Evolutionary conservation across 108 stramenopile species (phyloP).

Genomic region (Aureococcus anophagefferens): DNA sequence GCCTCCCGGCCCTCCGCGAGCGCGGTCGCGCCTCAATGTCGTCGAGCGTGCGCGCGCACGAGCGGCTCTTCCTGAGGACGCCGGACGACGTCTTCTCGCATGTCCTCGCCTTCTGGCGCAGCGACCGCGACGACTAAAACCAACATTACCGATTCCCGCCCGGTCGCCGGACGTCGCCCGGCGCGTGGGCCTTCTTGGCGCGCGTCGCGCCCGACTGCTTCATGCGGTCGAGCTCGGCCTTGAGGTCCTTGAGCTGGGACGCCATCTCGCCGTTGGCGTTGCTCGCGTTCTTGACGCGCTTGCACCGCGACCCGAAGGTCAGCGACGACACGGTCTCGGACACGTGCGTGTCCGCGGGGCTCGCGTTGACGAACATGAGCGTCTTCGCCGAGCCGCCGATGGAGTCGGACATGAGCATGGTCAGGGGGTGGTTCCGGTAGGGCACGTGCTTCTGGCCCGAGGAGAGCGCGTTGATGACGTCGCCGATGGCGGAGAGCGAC

Average conservation of each 20-base stretch:
- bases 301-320: slow-evolving; percentile 16
- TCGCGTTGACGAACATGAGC: slow-evolving; percentile 61
- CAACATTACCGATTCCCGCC: no score
- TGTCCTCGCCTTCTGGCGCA: no score
- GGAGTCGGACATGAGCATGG: slow-evolving; percentile 57
- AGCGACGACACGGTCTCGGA: slow-evolving; percentile 36
- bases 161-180: no score
- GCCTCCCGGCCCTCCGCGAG: no score
- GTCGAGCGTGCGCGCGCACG: no score
- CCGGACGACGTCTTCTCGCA: no score
- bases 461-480: slow-evolving; percentile 60
- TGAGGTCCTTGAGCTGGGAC: slow-evolving; percentile 11
- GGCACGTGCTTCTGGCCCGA: slow-evolving; percentile 49
- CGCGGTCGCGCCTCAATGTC: no score
- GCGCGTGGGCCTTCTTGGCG: no score
- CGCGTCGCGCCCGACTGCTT: slow-evolving; percentile 4
- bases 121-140: no score
- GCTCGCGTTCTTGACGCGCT: not conserved
- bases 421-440: slow-evolving; percentile 61
- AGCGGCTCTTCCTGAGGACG: no score
- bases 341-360: slow-evolving; percentile 61
- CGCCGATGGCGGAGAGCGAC: slow-evolving; percentile 53
- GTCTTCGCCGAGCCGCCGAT: slow-evolving; percentile 63
- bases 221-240: slow-evolving; percentile 6
- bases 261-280: not conserved